phyloP scores from a whole-genome alignment of 805 yeast genomes.

The Sungouiella blattae region DNA sequence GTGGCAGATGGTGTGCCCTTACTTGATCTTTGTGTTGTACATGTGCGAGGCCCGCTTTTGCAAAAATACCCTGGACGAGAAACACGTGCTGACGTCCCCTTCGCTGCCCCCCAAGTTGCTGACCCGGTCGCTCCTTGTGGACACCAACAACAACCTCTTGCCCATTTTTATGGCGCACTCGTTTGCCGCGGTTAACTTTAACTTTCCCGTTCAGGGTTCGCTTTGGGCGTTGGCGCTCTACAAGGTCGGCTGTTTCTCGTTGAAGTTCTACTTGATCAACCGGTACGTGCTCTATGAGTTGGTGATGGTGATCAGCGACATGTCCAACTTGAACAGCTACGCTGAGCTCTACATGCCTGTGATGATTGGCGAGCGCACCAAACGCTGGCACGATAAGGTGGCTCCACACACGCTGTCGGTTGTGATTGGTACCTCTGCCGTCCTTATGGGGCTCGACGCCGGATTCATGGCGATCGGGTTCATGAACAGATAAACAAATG shows the following conservation, averaged over 20 bases:
- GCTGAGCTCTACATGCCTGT: constrained; percentile 13
- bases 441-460: background rate
- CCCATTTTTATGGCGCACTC: constrained; percentile 35
- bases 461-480: background rate
- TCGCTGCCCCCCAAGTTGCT: background rate
- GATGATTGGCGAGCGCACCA: background rate
- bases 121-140: constrained; percentile 15
- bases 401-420: background rate
- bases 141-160: constrained; percentile 31
- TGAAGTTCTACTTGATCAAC: constrained; percentile 33
- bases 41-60: constrained; percentile 6
- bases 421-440: background rate
- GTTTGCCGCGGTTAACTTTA: constrained; percentile 23
- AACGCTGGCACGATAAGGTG: background rate
- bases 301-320: constrained; percentile 10
- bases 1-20: constrained; percentile 20
- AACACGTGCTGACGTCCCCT: no score
- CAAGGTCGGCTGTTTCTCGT: constrained; percentile 19
- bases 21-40: constrained; percentile 14
- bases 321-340: constrained; percentile 8
- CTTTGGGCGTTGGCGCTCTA: constrained; percentile 12
- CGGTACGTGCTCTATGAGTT: constrained; percentile 31
- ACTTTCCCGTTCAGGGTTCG: constrained; percentile 15
- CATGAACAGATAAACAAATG: no score
- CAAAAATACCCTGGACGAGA: constrained; percentile 1